Evolutionary conservation across 2,329 filamentous ascomycete genomes (phyloP), one percentile per base, ranked within the genome.

Genomic region (Fusarium praegraminearum): DNA sequence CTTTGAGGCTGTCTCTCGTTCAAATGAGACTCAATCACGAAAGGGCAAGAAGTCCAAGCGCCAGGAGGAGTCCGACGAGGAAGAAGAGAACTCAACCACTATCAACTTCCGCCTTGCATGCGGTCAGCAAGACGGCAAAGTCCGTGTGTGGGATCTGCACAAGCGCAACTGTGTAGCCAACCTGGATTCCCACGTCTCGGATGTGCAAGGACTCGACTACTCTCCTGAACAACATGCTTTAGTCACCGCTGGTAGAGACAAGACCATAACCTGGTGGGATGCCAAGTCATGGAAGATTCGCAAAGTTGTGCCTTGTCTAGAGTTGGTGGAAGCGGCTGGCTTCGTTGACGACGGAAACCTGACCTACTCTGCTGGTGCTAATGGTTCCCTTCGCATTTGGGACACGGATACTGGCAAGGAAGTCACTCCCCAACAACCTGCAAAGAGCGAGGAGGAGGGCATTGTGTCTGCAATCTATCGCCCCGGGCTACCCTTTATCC

Each of bases 241-340:
- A 32, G 86, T 99, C 3, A 96, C 94, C 7, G 93, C 90, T 22
- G 92, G 94, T 77, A 88, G 96, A 81, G 96, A 99, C 82, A 97
- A 97, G 82, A 98, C 96, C 0, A 87, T 96, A 57, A 96, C 96
- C 67, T 87, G 97, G 79, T 99, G 96, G 95, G 92, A 97, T 80
- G 87, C 91, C 22, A 87, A 84, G 69, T 93, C 90, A 24, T 99
- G 96, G 94, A 95, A 94, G 80, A 83, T 89, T 44, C 87, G 90
- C 70, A 91, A 91, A 65, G 91, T 97, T 1, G 89, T 96, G 43
- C 94, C 93, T 15, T 92, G 94, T 22, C 84, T 97, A 36, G 96
- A 99, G 79, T 89, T 91, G 36, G 85, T 98, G 32, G 96, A 99
- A 79, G 88, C 90, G 5, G 92, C 90, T 12, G 93, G 93, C 0